These are phyloP conservation scores for Lyophyllum shimeji DNA, from an alignment of 768 basidiomycete genomes.

Conservation along the genomic window DNA sequence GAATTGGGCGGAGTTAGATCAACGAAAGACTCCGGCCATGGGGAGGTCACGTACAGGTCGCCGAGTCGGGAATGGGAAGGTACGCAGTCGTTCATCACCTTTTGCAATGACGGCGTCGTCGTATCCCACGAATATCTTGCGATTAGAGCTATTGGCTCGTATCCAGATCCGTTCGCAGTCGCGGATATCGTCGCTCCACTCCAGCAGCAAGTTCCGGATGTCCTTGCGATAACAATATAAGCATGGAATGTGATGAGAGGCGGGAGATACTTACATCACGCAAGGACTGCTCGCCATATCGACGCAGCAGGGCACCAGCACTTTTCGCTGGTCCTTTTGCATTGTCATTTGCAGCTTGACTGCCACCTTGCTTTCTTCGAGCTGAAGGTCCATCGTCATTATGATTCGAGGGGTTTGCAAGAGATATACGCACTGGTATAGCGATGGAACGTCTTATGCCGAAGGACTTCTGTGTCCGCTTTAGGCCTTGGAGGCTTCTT, in stretches of 20 bases:
- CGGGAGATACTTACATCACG: conserved; percentile 62
- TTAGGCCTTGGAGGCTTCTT: conserved; percentile 65
- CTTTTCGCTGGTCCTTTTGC: conserved; percentile 91
- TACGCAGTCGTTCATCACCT: conserved; percentile 80
- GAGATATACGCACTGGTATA: conserved; percentile 90
- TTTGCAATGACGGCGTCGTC: conserved; percentile 76
- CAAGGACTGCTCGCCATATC: conserved; percentile 93
- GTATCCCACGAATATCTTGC: conserved; percentile 88
- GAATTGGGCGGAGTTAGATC: not conserved
- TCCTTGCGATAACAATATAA: conserved; percentile 50
- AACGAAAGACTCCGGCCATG: not conserved
- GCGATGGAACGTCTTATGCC: conserved; percentile 95
- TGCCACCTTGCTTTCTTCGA: conserved; percentile 95
- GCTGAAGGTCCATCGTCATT: conserved; percentile 47
- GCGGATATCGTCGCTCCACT: conserved; percentile 87
- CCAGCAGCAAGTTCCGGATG: conserved; percentile 76
- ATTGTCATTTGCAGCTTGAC: conserved; percentile 89
- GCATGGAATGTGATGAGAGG: not conserved
- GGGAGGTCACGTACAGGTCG: conserved; percentile 66
- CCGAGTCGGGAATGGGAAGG: conserved; percentile 95
- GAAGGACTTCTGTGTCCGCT: conserved; percentile 77
- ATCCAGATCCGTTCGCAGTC: conserved; percentile 92
- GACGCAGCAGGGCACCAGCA: conserved; percentile 89
- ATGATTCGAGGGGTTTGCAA: not conserved
- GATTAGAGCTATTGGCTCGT: conserved; percentile 84